Conservation (phyloP, 352 stramenopile genomes). For the Pilasporangium apinafurcum region DNA sequence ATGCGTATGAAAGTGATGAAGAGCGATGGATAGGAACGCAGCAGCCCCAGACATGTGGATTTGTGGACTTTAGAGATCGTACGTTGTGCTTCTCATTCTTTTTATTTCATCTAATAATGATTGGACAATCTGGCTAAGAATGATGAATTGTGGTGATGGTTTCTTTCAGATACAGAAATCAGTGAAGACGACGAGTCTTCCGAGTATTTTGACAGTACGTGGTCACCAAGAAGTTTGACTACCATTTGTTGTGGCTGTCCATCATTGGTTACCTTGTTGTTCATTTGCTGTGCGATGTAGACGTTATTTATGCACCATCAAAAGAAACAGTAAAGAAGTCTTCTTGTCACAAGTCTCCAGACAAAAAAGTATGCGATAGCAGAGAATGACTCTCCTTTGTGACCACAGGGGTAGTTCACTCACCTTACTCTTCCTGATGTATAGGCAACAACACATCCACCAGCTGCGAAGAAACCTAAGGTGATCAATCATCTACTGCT, state of each 20-base stretch:
- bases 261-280: not conserved
- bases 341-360: not conserved
- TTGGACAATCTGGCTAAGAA: not conserved
- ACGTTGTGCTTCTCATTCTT: not conserved
- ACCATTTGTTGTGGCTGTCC: not conserved
- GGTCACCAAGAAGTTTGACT: not conserved
- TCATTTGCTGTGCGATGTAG: not conserved
- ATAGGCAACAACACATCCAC: too few relatives aligned
- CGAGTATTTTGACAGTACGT: conserved; percentile 9
- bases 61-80: conserved; percentile 13
- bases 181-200: conserved; percentile 7
- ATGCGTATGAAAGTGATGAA: not conserved
- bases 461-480: too few relatives aligned
- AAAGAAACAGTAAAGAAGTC: too few relatives aligned
- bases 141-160: not conserved
- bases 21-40: not conserved
- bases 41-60: conserved; percentile 7
- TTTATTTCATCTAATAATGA: not conserved
- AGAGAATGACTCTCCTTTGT: too few relatives aligned
- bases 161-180: conserved; percentile 4
- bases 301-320: conserved; percentile 4
- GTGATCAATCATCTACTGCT: too few relatives aligned
- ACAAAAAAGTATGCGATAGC: not conserved
- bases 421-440: too few relatives aligned
- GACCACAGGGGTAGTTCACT: too few relatives aligned